Conservation (phyloP, 441 rosid species). For the Erysimum pusillum region DNA sequence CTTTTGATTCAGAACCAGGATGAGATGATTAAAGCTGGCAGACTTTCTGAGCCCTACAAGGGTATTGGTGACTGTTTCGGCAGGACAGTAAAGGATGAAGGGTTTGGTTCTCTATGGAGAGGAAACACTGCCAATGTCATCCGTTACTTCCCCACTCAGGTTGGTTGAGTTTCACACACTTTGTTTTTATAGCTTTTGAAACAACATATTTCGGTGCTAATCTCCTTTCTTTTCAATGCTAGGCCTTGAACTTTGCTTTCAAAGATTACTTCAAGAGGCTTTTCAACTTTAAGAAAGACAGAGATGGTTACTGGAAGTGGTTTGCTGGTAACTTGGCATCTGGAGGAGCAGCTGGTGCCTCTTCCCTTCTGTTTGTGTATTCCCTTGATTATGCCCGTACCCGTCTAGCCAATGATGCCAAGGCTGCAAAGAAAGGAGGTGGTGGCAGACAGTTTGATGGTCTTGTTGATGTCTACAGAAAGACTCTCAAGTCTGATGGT, state of each 20-base stretch:
- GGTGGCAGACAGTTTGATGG: conserved; percentile 76
- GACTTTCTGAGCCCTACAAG: conserved; percentile 71
- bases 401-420: conserved; percentile 70
- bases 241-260: conserved; percentile 78
- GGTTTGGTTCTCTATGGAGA: conserved; percentile 64
- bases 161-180: not conserved
- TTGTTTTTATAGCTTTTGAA: not conserved
- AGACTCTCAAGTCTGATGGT: conserved; percentile 66
- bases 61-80: conserved; percentile 69
- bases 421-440: conserved; percentile 77
- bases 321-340: conserved; percentile 75
- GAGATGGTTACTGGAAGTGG: conserved; percentile 78
- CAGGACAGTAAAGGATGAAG: conserved; percentile 61
- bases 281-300: conserved; percentile 74
- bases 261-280: conserved; percentile 75
- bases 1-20: conserved; percentile 73
- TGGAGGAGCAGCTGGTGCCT: conserved; percentile 78
- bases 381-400: conserved; percentile 73
- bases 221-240: not conserved
- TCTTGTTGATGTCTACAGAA: conserved; percentile 65
- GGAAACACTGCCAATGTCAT: conserved; percentile 77
- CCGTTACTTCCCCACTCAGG: conserved; percentile 79
- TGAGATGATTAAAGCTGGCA: conserved; percentile 66
- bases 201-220: not conserved
- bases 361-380: conserved; percentile 70